These are phyloP conservation scores for Saksenaea oblongispora DNA, from an alignment of 371 early-diverging fungal genomes.

Conservation along the genomic window DNA sequence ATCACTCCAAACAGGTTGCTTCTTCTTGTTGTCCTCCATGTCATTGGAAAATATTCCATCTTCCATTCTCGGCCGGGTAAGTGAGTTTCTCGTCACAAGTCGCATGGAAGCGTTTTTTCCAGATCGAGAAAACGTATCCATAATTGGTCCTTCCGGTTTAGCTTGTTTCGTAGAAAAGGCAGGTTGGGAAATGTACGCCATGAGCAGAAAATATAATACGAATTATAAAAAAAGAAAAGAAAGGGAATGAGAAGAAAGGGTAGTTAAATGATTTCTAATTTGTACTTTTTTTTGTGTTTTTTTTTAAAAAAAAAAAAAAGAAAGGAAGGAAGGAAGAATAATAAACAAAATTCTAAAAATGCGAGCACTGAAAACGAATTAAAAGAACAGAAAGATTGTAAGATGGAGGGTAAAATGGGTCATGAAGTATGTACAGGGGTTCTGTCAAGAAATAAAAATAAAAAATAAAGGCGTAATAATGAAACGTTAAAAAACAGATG, in stretches of 20 bases:
- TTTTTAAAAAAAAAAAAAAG: background rate
- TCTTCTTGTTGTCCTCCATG: conserved; percentile 11
- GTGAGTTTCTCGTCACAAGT: background rate
- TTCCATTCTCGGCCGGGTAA: background rate
- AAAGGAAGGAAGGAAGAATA: too few relatives aligned
- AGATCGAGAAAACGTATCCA: background rate
- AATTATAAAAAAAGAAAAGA: background rate
- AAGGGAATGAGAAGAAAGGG: background rate
- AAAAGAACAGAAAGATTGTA: background rate
- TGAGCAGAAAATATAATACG: background rate
- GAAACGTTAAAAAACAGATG: background rate
- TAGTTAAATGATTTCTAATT: background rate
- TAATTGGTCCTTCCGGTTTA: background rate
- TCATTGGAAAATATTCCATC: background rate
- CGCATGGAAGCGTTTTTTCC: background rate
- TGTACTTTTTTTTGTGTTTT: background rate
- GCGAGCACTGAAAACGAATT: background rate
- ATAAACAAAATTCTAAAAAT: background rate
- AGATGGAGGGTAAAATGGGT: background rate
- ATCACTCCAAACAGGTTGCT: conserved; percentile 22
- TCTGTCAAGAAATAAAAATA: background rate
- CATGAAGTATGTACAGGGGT: conserved; percentile 4
- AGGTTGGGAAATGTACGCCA: background rate
- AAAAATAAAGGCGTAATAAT: background rate
- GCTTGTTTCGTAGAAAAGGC: background rate